phyloP scores from a whole-genome alignment of 805 yeast genomes.

The Ogataea ramenticola region DNA sequence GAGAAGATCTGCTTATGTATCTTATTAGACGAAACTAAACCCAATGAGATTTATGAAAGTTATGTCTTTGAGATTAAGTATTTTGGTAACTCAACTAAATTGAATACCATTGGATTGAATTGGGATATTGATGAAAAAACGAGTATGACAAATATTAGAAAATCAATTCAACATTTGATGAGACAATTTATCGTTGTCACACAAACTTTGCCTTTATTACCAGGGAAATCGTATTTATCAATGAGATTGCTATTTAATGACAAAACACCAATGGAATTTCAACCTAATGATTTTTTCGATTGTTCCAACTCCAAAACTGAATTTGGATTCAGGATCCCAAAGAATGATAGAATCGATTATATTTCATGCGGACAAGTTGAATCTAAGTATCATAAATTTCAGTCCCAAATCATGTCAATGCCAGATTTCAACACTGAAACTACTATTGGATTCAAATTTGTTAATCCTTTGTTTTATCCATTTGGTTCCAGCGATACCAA shows the following conservation, averaged over 20 bases:
- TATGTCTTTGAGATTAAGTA: conserved; percentile 45
- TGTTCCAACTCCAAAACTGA: conserved; percentile 30
- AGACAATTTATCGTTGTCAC: conserved; percentile 45
- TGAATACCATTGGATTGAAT: conserved; percentile 14
- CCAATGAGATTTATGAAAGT: conserved; percentile 38
- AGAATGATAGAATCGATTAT: conserved; percentile 12
- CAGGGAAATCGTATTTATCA: conserved; percentile 37
- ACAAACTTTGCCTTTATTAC: conserved; percentile 46
- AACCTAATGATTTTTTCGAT: conserved; percentile 37
- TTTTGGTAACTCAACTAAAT: conserved; percentile 14
- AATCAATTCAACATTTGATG: conserved; percentile 40
- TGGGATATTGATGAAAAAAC: conserved; percentile 6
- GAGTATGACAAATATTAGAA: conserved; percentile 31
- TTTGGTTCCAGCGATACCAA: too few relatives aligned
- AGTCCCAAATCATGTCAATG: conserved; percentile 20
- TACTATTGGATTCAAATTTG: conserved; percentile 24
- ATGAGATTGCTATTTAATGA: conserved; percentile 46
- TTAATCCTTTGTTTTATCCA: conserved; percentile 21
- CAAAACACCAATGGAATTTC: conserved; percentile 37
- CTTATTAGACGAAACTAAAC: conserved; percentile 33
- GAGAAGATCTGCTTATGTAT: conserved; percentile 40
- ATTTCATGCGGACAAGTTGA: conserved; percentile 17
- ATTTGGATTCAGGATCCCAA: conserved; percentile 26
- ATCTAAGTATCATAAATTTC: conserved; percentile 15
- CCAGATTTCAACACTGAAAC: conserved; percentile 25